These are phyloP conservation scores for Allomyces macrogynus DNA, from an alignment of 192 early-diverging fungal genomes.

Conservation along the genomic window DNA sequence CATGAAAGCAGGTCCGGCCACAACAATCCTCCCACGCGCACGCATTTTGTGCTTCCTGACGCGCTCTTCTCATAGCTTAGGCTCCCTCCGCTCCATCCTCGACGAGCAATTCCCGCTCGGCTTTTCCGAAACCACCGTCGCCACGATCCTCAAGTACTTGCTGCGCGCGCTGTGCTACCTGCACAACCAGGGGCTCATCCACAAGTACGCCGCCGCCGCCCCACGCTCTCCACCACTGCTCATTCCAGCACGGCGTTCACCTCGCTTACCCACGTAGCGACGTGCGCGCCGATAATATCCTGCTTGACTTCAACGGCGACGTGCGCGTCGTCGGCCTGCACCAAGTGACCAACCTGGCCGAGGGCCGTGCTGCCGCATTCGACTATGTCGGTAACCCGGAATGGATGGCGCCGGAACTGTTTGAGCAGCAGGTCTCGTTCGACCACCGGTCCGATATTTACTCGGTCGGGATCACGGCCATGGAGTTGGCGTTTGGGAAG, in stretches of 20 bases:
- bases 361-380: background rate
- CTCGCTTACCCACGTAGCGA: conserved; percentile 14
- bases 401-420: conserved; percentile 37
- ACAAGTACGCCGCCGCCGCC: conserved; percentile 25
- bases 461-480: conserved; percentile 31
- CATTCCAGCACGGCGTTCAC: too few species aligned
- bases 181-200: conserved; percentile 35
- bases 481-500: conserved; percentile 30
- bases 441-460: conserved; percentile 34
- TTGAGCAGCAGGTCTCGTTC: conserved; percentile 24
- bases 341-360: conserved; percentile 18
- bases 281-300: conserved; percentile 32
- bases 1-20: conserved; percentile 13
- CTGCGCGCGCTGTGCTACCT: conserved; percentile 28
- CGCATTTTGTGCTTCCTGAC: too few species aligned
- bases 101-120: conserved; percentile 24
- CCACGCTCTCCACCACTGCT: too few species aligned
- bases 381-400: conserved; percentile 19
- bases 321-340: conserved; percentile 29
- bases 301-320: conserved; percentile 26
- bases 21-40: background rate
- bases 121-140: conserved; percentile 22
- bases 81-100: conserved; percentile 25
- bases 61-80: conserved; percentile 4
- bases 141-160: conserved; percentile 29